phyloP scores from a whole-genome alignment of 1,284 basidiomycete species.

The Xanthoconium separans region DNA sequence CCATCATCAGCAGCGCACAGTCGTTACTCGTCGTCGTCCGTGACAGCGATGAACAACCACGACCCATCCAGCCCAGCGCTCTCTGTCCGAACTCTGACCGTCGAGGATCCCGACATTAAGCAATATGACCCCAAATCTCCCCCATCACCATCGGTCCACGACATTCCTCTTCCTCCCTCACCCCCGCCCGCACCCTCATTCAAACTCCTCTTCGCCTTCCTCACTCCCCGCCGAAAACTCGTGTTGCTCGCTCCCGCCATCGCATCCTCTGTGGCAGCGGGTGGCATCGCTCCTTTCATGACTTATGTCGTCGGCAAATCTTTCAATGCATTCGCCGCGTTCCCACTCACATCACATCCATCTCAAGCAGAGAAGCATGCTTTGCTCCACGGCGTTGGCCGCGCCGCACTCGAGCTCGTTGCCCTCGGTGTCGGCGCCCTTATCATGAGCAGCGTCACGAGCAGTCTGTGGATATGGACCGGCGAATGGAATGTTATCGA shows the following conservation, averaged over 20 bases:
- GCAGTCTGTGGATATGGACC: conserved; percentile 83
- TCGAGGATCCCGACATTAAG: conserved; percentile 25
- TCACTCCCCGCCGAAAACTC: conserved; percentile 47
- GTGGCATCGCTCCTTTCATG: conserved; percentile 91
- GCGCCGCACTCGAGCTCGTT: conserved; percentile 68
- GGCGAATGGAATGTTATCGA: conserved; percentile 80
- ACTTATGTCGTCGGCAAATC: conserved; percentile 85
- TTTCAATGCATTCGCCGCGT: conserved; percentile 76
- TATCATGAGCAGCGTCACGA: conserved; percentile 72
- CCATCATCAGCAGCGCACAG: conserved; percentile 3
- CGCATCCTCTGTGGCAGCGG: conserved; percentile 64
- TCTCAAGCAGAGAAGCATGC: conserved; percentile 48
- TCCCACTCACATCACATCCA: conserved; percentile 48
- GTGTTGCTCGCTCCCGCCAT: conserved; percentile 73
- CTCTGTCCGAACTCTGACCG: conserved; percentile 20
- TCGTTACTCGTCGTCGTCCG: conserved; percentile 29
- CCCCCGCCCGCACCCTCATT: conserved; percentile 42
- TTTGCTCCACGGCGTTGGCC: conserved; percentile 60
- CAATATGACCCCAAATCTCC: conserved; percentile 10
- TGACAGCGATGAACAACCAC: conserved; percentile 34
- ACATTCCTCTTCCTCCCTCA: conserved; percentile 4
- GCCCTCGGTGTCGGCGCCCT: conserved; percentile 72
- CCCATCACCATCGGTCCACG: conserved; percentile 12
- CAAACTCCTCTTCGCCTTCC: conserved; percentile 53
- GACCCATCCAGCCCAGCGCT: conserved; percentile 18